Conservation (phyloP, 2,329 filamentous ascomycete species). For the Cercospora janseana region DNA sequence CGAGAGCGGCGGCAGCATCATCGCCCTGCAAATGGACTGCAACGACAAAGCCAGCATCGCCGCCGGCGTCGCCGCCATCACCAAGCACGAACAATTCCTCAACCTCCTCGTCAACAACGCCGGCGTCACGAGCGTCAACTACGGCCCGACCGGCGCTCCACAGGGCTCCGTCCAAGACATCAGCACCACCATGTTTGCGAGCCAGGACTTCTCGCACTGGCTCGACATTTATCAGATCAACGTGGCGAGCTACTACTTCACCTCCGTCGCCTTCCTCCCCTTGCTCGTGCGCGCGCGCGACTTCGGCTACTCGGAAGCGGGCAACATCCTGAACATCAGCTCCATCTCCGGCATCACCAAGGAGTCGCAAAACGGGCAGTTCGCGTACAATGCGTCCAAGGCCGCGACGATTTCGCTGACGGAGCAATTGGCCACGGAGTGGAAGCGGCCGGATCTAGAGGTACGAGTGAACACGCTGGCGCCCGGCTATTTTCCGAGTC, state of each 20-base stretch:
- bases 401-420: constrained; percentile 55
- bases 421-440: constrained; percentile 54
- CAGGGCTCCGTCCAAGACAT: constrained; percentile 52
- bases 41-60: constrained; percentile 35
- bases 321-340: constrained; percentile 48
- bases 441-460: constrained; percentile 51
- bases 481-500: constrained; percentile 56
- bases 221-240: constrained; percentile 46
- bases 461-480: constrained; percentile 58
- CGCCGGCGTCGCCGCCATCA: constrained; percentile 29
- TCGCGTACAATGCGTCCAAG: constrained; percentile 51
- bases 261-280: constrained; percentile 47
- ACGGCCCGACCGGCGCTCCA: constrained; percentile 28
- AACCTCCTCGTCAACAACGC: constrained; percentile 39
- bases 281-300: constrained; percentile 45
- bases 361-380: constrained; percentile 46
- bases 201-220: constrained; percentile 45
- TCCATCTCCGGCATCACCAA: constrained; percentile 47
- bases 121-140: constrained; percentile 32
- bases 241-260: constrained; percentile 47
- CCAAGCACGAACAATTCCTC: constrained; percentile 34
- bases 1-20: constrained; percentile 59
- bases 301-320: constrained; percentile 42
- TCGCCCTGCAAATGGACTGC: constrained; percentile 36
- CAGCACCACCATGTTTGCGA: constrained; percentile 52